Base-by-base conservation (phyloP, 2,329 filamentous ascomycete species). In the Aspergillus udagawae region DNA sequence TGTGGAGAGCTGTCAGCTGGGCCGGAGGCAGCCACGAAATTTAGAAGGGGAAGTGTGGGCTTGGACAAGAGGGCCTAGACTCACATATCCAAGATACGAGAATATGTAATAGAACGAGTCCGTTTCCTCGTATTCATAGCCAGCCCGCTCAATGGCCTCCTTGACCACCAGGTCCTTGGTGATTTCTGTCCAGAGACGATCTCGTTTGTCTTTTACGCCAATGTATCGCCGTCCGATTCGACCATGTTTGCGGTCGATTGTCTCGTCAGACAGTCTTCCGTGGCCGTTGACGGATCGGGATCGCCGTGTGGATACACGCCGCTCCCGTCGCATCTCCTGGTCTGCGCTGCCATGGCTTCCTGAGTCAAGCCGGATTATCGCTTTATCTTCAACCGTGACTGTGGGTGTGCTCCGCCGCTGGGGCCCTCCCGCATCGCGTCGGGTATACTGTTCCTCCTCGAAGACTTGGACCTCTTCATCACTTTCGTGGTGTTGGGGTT, bases 101-200 rank as follows among this genome's bases (percentile, higher is more conserved):
- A 96, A 93, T 49, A 97, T 86, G 74, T 97, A 97, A 75, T 90
- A 97, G 75, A 91, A 95, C 60, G 83, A 85, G 54, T 91, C 88
- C 0, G 91, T 94, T 80, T 97, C 92, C 71, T 97, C 91, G 69
- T 87, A 97, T 59, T 90, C 86, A 74, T 96, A 97, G 2, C 91
- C 91, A 69, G 87, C 78, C 67, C 88, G 82, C 65, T 96, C 88
- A 62, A 97, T 90, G 20, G 94, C 94, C 71, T 97, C 92, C 53
- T 88, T 86, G 57, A 88, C 82, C 17, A 97, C 91, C 38, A 97
- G 77, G 65, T 96, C 92, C 76, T 96, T 96, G 49, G 93, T 96
- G 65, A 99, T 91, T 75, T 97, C 94, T 0, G 94, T 99, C 93
- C 93, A 97, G 79, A 96, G 90, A 58, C 88, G 85, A 55, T 83